Base-by-base conservation (phyloP, 176 grass and related monocot genomes). In the Oryza punctata region DNA sequence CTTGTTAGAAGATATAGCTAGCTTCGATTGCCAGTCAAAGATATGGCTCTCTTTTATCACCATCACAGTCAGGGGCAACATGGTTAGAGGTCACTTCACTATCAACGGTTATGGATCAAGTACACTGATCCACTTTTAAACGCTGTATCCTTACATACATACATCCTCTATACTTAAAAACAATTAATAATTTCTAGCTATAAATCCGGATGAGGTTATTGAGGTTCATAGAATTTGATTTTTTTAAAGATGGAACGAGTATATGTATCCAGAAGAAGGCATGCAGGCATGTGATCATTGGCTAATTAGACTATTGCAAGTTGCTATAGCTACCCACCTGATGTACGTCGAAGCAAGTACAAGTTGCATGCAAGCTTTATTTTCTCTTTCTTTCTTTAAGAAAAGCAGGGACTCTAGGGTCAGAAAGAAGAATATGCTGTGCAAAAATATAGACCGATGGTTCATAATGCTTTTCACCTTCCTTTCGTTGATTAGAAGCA, bases 321-420 rank as follows among this genome's bases (percentile, higher is more conserved):
- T 25, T 69, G 26, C 25, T 49, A 32, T 38, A 9, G 6, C 54
- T 10, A 59, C 0, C 3, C 2, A 7, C 45, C 14, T 9, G 21
- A 84, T 63, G 21, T 54, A 54, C 49, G 4, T 65, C 38, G 19
- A 49, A 80, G 4, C 35, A 63, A 6, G 52, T 76, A 68, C 79
- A 78, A 82, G 65, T 63, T 82, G 38, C 70, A 70, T 15, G 43
- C 4, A 32, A 41, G 27, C 60, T 72, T 65, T 79, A 16, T 7
- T 37, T 10, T 19, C 13, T 59, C 6, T 0, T 1, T 78, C 18
- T 18, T 19, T 65, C 23, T 43, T 41, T 54, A 54, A 52, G 16
- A 54, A 54, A 54, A 19, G 4, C 10, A 19, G 16, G 16, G 16
- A 19, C 4, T 54, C 49, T 21, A 47, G 7, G 18, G 3, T 57